Base-by-base conservation (phyloP, 768 basidiomycete species). In the Hygrocybe coccinea region DNA sequence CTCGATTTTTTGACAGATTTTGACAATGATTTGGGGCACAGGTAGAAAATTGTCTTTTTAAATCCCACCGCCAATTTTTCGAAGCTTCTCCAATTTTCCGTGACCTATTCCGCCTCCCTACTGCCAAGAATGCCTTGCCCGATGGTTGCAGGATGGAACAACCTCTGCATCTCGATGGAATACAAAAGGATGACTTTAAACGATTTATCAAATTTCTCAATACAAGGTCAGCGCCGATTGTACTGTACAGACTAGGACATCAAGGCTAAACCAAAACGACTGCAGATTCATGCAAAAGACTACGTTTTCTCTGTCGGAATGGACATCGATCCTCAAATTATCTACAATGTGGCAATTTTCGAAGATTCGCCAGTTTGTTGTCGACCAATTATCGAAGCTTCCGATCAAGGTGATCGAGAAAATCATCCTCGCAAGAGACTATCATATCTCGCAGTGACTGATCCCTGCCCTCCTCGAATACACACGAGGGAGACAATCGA, bases 11-110 rank as follows among this genome's bases (percentile, higher is more conserved):
- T 44, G 21, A 8, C 17, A 19, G 19, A 9, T n/a, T n/a, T n/a
- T n/a, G 46, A 10, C 5, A 5, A 6, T 5, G 25, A 5, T 15
- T 6, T 24, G 25, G 6, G 24, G 6, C 11, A 6, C 25, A 76
- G 74, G 74, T 74, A 33, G 76, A 76, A 47, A 65, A 68, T 41
- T 60, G 60, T 14, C 56, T 73, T 19, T 77, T 75, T 65, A 71
- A 72, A 50, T 61, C 76, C 11, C 74, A 72, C 12, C 65, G 67
- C 8, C 62, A 63, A 15, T 63, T 66, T 46, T 75, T 74, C 0
- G 64, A 67, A 3, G 65, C 73, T 1, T 48, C 46, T 5, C 46
- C 21, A 21, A 29, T 48, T 22, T 74, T 76, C 58, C 59, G 59
- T 9, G 52, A 69, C 7, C 67, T 72, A 61, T 72, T 76, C 54